phyloP scores from a whole-genome alignment of 176 grass and related monocot genomes.

The Oryza glaberrima region DNA sequence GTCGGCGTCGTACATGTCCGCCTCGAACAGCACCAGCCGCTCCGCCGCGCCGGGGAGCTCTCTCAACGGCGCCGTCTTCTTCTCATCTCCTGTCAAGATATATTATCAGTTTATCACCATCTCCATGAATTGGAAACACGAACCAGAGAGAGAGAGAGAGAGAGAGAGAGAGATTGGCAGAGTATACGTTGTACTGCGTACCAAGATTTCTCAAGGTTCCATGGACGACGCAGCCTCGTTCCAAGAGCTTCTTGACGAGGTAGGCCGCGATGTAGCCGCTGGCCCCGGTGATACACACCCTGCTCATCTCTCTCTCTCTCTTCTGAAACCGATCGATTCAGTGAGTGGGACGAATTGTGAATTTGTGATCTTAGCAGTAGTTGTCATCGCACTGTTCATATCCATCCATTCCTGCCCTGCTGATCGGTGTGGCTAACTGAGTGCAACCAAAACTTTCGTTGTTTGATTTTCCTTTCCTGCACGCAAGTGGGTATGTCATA shows the following conservation, averaged over 20 bases:
- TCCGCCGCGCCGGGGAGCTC: constrained; percentile 51
- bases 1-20: constrained; percentile 53
- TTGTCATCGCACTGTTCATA: no score
- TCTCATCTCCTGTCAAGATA: constrained; percentile 40
- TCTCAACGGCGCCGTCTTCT: constrained; percentile 45
- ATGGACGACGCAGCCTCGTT: not conserved
- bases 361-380: no score
- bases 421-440: no score
- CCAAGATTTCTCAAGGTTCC: constrained; percentile 7
- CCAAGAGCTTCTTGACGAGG: constrained; percentile 32
- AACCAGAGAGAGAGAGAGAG: no score
- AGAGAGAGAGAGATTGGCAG: not conserved
- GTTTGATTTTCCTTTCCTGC: no score
- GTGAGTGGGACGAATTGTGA: no score
- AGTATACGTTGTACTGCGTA: not conserved
- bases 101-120: no score
- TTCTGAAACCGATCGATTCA: no score
- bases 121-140: no score
- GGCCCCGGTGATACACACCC: constrained; percentile 5
- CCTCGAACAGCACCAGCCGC: constrained; percentile 57
- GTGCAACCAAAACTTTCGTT: no score
- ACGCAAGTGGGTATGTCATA: no score
- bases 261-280: constrained; percentile 10
- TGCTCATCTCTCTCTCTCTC: not conserved
- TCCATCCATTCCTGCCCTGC: no score